Conservation (phyloP, 805 yeast species). For the Limtongia smithiae region DNA sequence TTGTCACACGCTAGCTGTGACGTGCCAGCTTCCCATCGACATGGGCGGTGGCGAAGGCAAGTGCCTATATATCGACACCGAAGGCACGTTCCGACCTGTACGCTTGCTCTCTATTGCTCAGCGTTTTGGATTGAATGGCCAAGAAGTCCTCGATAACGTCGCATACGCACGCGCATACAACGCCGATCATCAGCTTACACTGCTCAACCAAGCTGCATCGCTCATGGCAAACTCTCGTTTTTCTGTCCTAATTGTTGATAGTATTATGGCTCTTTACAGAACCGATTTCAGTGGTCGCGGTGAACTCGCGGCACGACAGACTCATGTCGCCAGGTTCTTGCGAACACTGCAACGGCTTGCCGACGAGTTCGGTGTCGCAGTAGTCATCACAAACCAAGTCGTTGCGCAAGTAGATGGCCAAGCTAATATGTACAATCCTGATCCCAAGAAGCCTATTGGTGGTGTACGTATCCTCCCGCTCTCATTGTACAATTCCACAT, state of each 20-base stretch:
- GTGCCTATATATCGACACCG: constrained; percentile 93
- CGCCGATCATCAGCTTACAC: constrained; percentile 89
- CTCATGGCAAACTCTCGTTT: constrained; percentile 96
- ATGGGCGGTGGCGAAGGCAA: constrained; percentile 99
- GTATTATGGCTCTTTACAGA: constrained; percentile 93
- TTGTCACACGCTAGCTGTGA: constrained; percentile 94
- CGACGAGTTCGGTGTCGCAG: constrained; percentile 97
- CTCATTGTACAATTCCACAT: not conserved
- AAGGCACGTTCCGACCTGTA: constrained; percentile 93
- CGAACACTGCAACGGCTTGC: constrained; percentile 88
- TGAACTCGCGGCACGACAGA: constrained; percentile 89
- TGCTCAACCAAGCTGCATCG: constrained; percentile 83
- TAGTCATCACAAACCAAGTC: constrained; percentile 92
- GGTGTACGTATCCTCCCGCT: constrained; percentile 44
- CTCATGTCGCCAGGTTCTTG: constrained; percentile 90
- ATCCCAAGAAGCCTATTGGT: constrained; percentile 97
- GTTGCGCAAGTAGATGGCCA: constrained; percentile 96
- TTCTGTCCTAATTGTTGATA: constrained; percentile 87
- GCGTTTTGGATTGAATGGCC: constrained; percentile 86
- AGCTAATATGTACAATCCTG: constrained; percentile 75
- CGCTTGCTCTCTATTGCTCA: constrained; percentile 85
- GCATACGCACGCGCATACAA: constrained; percentile 97
- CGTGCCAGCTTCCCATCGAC: constrained; percentile 89
- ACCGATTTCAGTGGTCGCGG: constrained; percentile 96
- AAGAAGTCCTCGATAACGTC: constrained; percentile 92